phyloP scores from a whole-genome alignment of 78 protist species.

The Emiliania huxleyi region DNA sequence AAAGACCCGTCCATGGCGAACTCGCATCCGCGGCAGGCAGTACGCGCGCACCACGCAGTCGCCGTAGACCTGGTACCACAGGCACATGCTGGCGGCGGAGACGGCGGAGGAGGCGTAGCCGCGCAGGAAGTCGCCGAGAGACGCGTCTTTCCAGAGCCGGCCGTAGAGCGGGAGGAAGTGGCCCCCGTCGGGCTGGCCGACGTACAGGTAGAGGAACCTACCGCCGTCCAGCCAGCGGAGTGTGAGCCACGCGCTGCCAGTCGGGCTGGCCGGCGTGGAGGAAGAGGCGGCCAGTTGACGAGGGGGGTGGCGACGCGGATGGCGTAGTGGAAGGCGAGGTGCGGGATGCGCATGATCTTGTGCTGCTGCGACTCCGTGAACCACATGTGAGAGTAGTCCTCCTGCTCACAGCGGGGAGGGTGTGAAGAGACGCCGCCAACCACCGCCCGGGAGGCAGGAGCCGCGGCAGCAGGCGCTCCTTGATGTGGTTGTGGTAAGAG shows the following conservation, averaged over 20 bases:
- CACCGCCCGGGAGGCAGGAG: too few relatives aligned
- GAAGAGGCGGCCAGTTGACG: neutral
- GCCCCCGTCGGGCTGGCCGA: neutral
- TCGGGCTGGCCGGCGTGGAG: neutral
- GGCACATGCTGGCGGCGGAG: neutral
- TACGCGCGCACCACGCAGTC: neutral
- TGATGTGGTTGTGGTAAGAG: neutral
- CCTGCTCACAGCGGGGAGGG: too few relatives aligned
- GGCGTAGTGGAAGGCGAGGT: neutral
- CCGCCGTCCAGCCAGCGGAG: too few relatives aligned
- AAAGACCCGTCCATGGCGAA: too few relatives aligned
- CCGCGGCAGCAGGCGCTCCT: too few relatives aligned
- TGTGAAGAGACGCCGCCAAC: too few relatives aligned
- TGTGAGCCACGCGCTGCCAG: too few relatives aligned
- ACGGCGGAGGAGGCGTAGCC: neutral
- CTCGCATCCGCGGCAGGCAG: neutral
- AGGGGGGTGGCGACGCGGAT: neutral
- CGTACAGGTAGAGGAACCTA: neutral
- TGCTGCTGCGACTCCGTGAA: neutral
- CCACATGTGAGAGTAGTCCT: neutral
- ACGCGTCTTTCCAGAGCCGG: neutral
- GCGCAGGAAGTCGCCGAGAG: neutral
- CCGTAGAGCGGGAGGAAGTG: neutral
- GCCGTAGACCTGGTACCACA: neutral
- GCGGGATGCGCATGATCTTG: neutral